Evolutionary conservation across 1,284 basidiomycete species (phyloP).

Genomic region (Leucoagaricus sp.): DNA sequence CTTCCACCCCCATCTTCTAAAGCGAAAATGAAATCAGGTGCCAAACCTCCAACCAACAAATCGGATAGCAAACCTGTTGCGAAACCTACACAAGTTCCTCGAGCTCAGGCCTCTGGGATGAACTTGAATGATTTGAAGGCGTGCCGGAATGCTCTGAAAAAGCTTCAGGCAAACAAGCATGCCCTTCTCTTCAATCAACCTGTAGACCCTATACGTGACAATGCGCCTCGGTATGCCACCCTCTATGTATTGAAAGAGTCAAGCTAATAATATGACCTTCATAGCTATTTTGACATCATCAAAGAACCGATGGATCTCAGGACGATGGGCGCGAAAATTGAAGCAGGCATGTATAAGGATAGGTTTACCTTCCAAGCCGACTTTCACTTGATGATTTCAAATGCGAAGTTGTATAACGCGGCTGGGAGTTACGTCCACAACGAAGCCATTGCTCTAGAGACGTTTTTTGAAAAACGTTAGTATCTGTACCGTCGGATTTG

Average conservation of each 20-base stretch:
- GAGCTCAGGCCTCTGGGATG: constrained; percentile 84
- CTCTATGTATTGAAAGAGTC: neutral
- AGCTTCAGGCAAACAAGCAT: constrained; percentile 74
- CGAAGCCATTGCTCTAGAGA: constrained; percentile 77
- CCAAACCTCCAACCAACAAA: constrained; percentile 14
- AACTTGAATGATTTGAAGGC: constrained; percentile 77
- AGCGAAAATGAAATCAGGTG: constrained; percentile 25
- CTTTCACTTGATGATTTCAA: constrained; percentile 86
- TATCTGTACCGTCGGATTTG: constrained; percentile 18
- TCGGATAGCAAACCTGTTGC: constrained; percentile 16
- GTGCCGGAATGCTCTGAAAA: constrained; percentile 81
- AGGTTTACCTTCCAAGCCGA: constrained; percentile 86
- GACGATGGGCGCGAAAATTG: constrained; percentile 87
- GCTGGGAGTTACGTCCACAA: constrained; percentile 75
- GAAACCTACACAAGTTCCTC: constrained; percentile 54
- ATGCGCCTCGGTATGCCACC: constrained; percentile 73
- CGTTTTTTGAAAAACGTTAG: constrained; percentile 85
- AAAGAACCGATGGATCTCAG: constrained; percentile 95
- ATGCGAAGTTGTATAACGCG: constrained; percentile 88
- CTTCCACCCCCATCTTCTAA: constrained; percentile 30
- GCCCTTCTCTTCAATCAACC: constrained; percentile 80
- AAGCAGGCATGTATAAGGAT: constrained; percentile 85
- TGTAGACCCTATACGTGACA: constrained; percentile 88
- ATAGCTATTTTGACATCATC: constrained; percentile 88
- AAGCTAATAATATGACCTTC: constrained; percentile 2